Evolutionary conservation across 305 asterid genomes (phyloP), one percentile per base, ranked within the genome.

Genomic region (Rubia peregrina): DNA sequence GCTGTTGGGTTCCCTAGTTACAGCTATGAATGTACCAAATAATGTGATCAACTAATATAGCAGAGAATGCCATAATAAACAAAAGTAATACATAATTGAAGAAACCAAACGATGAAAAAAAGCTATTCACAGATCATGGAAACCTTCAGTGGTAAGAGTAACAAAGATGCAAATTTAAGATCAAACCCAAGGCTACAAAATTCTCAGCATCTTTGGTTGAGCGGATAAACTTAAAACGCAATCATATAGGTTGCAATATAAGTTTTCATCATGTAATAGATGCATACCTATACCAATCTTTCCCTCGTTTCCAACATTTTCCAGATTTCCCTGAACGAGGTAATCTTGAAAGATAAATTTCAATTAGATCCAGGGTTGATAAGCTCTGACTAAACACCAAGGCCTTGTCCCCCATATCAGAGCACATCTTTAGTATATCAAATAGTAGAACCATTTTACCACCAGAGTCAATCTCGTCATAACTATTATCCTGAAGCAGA

Each of bases 231-330:
- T n/a, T 3, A 11, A 11, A 36, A 44, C 12, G 6, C 8, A 49
- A 41, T 16, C 66, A 53, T 38, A 36, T 40, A 36, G 24, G 24
- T 2, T 21, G 7, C 53, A 48, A 14, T 1, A 48, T 48, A 48
- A 13, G 55, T 67, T 22, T 12, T 33, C 48, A 6, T 8, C 41
- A 68, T 3, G 7, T 36, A 19, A 61, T 66, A 62, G 53, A 77
- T 56, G 79, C 88, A 57, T 81, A 89, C 99, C 98, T 91, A 78
- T 91, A 95, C 99, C 99, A 91, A 79, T 95, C 99, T 86, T 95
- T 95, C 75, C 96, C 98, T 77, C 84, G 87, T 78, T 81, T 90
- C 98, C 98, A 95, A 66, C 80, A 83, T 79, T 90, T 95, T 21
- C 90, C 91, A 1, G 72, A 83, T 84, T 85, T 90, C 82, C 92